Conservation (phyloP, 345 rosid genomes). For the Toxicodendron radicans region DNA sequence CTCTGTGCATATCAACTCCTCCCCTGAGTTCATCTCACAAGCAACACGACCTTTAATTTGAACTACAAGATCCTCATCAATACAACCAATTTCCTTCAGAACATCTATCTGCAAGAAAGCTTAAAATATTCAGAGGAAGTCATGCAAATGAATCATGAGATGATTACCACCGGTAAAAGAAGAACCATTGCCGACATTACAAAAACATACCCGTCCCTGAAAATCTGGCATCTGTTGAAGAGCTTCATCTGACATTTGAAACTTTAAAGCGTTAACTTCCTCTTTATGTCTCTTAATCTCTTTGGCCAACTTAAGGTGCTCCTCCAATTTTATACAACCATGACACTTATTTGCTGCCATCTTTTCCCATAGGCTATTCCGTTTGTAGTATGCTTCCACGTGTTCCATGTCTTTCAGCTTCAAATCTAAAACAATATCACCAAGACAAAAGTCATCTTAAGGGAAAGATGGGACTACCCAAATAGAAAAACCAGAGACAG, state of each 20-base stretch:
- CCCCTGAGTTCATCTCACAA: slow-evolving; percentile 99
- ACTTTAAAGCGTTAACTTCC: slow-evolving; percentile 58
- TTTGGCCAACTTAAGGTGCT: slow-evolving; percentile 72
- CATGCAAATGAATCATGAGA: slow-evolving; percentile 13
- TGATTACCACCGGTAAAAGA: slow-evolving; percentile 6
- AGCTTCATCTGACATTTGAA: slow-evolving; percentile 87
- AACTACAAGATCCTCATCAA: slow-evolving; percentile 85
- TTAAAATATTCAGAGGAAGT: slow-evolving; percentile 20
- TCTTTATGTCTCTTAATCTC: slow-evolving; percentile 64
- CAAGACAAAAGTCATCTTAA: slow-evolving; percentile 11
- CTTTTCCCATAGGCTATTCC: slow-evolving; percentile 66
- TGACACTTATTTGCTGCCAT: slow-evolving; percentile 87
- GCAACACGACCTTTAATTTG: slow-evolving; percentile 98
- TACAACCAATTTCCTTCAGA: slow-evolving; percentile 81
- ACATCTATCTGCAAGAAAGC: slow-evolving; percentile 72
- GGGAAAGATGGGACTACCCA: neutral
- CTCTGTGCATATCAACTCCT: slow-evolving; percentile 89
- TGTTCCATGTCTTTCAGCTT: slow-evolving; percentile 67
- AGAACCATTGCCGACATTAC: neutral
- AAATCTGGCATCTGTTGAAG: slow-evolving; percentile 94
- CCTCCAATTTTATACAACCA: slow-evolving; percentile 80
- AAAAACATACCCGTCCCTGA: slow-evolving; percentile 79
- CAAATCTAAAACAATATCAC: slow-evolving; percentile 54
- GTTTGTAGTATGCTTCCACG: slow-evolving; percentile 57
- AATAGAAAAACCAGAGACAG: neutral